Conservation (phyloP, 495 filamentous ascomycete genomes). For the Pyrenula aspistea region DNA sequence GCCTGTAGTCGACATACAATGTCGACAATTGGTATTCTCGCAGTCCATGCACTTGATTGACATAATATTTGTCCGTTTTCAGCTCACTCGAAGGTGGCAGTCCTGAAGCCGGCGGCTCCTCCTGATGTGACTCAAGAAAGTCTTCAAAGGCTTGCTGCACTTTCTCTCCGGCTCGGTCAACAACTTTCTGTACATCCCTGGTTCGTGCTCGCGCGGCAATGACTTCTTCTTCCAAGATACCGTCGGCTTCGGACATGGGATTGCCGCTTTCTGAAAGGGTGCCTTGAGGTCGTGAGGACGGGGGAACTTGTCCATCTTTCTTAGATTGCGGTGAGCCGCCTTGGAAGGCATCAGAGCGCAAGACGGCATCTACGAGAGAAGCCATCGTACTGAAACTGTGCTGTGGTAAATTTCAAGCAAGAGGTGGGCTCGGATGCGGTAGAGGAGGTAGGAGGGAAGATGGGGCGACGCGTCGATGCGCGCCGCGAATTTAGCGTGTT, state of each 20-base stretch:
- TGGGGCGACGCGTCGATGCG: not conserved
- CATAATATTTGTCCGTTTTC: conserved; percentile 86
- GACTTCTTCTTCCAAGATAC: conserved; percentile 49
- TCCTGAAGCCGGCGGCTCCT: conserved; percentile 61
- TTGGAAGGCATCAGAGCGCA: conserved; percentile 38
- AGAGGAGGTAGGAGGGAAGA: not conserved
- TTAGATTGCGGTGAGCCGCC: conserved; percentile 18
- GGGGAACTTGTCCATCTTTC: conserved; percentile 27
- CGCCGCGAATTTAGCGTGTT: not conserved
- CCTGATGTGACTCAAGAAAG: conserved; percentile 76
- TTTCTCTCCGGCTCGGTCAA: conserved; percentile 75
- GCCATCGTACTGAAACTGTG: conserved; percentile 22
- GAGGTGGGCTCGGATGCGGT: not conserved
- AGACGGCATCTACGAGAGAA: conserved; percentile 37
- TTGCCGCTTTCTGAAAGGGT: conserved; percentile 40
- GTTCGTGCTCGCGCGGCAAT: conserved; percentile 47
- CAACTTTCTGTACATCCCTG: conserved; percentile 64
- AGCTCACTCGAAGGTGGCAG: conserved; percentile 63
- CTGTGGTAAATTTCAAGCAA: not conserved
- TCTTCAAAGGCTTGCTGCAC: conserved; percentile 77
- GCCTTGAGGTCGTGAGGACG: conserved; percentile 28
- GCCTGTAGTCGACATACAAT: conserved; percentile 91
- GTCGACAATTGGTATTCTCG: conserved; percentile 78
- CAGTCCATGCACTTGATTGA: conserved; percentile 90
- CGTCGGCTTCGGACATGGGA: conserved; percentile 40